A percentile compares a stretch with the other conserved stretches of the same genome.
Conservation (phyloP, 495 filamentous ascomycete species). For the Penicillium pulvis region DNA sequence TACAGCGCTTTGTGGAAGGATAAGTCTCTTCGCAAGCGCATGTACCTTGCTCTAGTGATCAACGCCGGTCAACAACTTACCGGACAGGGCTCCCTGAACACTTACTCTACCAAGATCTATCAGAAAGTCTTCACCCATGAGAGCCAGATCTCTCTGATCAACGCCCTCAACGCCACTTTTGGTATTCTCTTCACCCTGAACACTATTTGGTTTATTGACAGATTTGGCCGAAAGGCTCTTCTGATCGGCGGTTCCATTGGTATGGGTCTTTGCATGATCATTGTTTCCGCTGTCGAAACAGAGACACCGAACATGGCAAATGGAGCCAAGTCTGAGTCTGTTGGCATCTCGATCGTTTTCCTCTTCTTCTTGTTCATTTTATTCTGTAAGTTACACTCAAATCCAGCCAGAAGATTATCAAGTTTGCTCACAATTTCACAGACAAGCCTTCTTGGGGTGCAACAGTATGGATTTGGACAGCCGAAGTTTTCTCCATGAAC, state of each 20-base stretch:
- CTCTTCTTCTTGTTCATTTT: slow-evolving; percentile 65
- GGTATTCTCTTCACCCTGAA: slow-evolving; percentile 66
- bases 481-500: slow-evolving; percentile 68
- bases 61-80: slow-evolving; percentile 65
- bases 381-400: slow-evolving; percentile 50
- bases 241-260: slow-evolving; percentile 69
- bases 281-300: slow-evolving; percentile 65
- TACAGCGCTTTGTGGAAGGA: slow-evolving; percentile 64
- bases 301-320: slow-evolving; percentile 50
- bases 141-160: slow-evolving; percentile 65
- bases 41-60: slow-evolving; percentile 55
- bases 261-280: slow-evolving; percentile 70
- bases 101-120: slow-evolving; percentile 65
- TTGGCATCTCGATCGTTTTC: slow-evolving; percentile 66
- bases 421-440: slow-evolving; percentile 24
- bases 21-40: slow-evolving; percentile 58
- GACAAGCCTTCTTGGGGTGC: slow-evolving; percentile 70
- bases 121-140: slow-evolving; percentile 59
- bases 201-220: slow-evolving; percentile 70
- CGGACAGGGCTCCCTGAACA: slow-evolving; percentile 63
- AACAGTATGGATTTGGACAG: slow-evolving; percentile 68
- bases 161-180: slow-evolving; percentile 70
- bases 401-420: not conserved
- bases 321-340: slow-evolving; percentile 54
- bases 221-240: slow-evolving; percentile 67